Conservation (phyloP, 306 rosid species). For the Pueraria montana region DNA sequence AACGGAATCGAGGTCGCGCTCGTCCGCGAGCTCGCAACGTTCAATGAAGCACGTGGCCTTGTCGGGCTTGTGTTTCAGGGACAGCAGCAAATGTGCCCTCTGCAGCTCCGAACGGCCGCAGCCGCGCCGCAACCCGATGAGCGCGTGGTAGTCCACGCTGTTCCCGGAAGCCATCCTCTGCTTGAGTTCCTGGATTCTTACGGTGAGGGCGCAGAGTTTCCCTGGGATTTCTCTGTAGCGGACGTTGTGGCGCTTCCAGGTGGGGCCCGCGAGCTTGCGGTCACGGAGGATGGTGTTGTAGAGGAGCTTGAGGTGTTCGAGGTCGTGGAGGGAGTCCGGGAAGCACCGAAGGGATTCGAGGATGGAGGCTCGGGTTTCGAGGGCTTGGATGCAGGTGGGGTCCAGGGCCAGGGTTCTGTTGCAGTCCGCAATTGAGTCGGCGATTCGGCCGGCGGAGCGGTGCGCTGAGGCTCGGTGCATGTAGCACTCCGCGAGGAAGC, state of each 20-base stretch:
- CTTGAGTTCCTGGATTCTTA: constrained; percentile 72
- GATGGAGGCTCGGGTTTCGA: constrained; percentile 77
- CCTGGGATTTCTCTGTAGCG: constrained; percentile 81
- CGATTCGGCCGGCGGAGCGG: constrained; percentile 73
- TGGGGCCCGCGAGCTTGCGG: constrained; percentile 82
- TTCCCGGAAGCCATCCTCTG: constrained; percentile 69
- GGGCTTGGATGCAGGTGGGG: constrained; percentile 83
- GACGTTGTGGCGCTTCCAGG: constrained; percentile 80
- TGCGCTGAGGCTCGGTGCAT: constrained; percentile 77
- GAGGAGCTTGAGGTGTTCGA: constrained; percentile 83
- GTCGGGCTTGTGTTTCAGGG: constrained; percentile 86
- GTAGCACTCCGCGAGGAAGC: constrained; percentile 92
- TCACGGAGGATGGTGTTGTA: constrained; percentile 91
- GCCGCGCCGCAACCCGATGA: constrained; percentile 88
- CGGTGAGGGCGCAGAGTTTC: constrained; percentile 68
- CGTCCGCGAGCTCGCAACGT: constrained; percentile 75
- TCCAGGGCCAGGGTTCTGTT: constrained; percentile 77
- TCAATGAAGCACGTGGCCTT: constrained; percentile 76
- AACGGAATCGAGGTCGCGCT: constrained; percentile 74
- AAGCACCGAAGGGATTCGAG: constrained; percentile 74
- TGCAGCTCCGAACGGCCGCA: constrained; percentile 87
- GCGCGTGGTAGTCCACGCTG: constrained; percentile 74
- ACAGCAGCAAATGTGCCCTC: constrained; percentile 75
- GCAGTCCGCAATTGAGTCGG: constrained; percentile 86
- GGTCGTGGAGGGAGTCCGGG: constrained; percentile 84